phyloP scores from a whole-genome alignment of 2,329 filamentous ascomycete species.

The Penicillium janthinellum region DNA sequence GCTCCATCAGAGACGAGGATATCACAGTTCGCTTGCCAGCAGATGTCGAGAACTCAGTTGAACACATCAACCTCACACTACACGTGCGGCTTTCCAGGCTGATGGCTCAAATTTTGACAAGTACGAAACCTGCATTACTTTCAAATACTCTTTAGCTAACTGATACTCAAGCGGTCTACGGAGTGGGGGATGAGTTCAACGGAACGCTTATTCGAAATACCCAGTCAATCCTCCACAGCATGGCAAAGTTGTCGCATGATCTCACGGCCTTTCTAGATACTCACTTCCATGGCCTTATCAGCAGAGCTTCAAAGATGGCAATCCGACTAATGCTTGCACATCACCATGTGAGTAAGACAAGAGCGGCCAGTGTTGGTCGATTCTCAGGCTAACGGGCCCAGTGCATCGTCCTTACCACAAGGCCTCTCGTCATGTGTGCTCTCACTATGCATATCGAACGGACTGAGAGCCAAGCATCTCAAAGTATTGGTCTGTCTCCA shows the following conservation, averaged over 20 bases:
- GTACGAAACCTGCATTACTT: slow-evolving; percentile 6
- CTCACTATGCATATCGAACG: slow-evolving; percentile 30
- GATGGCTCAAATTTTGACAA: slow-evolving; percentile 31
- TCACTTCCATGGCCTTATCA: slow-evolving; percentile 29
- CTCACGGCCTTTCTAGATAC: slow-evolving; percentile 26
- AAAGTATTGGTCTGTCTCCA: slow-evolving; percentile 24
- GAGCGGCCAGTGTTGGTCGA: not conserved
- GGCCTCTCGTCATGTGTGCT: slow-evolving; percentile 31
- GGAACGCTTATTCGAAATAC: slow-evolving; percentile 28
- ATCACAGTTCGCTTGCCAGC: slow-evolving; percentile 30
- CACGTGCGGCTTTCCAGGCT: slow-evolving; percentile 31
- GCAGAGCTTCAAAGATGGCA: slow-evolving; percentile 30
- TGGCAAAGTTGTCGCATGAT: slow-evolving; percentile 30
- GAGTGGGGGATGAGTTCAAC: slow-evolving; percentile 28
- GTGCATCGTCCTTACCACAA: slow-evolving; percentile 32
- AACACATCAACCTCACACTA: slow-evolving; percentile 27
- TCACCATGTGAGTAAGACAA: slow-evolving; percentile 23
- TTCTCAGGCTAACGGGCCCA: slow-evolving; percentile 1
- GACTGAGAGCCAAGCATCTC: slow-evolving; percentile 20
- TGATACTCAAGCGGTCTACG: slow-evolving; percentile 25
- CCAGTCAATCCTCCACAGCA: slow-evolving; percentile 29
- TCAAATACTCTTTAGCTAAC: not conserved
- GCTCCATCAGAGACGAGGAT: slow-evolving; percentile 33
- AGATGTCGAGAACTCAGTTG: slow-evolving; percentile 24
- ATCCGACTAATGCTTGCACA: slow-evolving; percentile 31